Base-by-base conservation (phyloP, 164 flowering plant genomes). In the Chloranthus sessilifolius region DNA sequence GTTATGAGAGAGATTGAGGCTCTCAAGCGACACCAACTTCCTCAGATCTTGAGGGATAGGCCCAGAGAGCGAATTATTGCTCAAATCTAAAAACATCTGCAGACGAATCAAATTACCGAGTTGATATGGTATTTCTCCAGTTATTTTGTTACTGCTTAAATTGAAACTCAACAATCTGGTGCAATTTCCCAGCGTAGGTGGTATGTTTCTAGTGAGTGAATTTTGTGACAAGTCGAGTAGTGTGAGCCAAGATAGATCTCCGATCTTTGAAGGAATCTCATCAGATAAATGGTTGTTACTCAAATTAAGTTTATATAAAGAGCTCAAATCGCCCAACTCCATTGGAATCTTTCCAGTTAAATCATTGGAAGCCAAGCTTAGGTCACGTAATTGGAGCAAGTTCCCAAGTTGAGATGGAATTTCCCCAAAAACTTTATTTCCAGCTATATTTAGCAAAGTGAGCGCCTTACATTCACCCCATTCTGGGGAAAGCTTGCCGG, bases 51-150 rank as follows among this genome's bases (percentile, higher is more conserved):
- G 37, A 10, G 88, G 82, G 2, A 84, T 74, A 7, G 43, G 1
- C 38, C 88, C 85, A 4, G 73, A 56, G 11, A 84, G 58, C 0
- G 55, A 65, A 52, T 84, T 84, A 55, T 63, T 46, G 63, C 88
- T 81, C 7, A 81, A 69, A 41, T 84, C 88, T 37, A 83, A 41
- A 34, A 56, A 8, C 26, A 8, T 20, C 60, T 67, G 75, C 57
- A 81, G 23, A 0, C n/a, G 6, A 1, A 28, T 14, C 36, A 79
- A 55, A 53, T 76, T 72, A 1, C 78, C 74, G 0, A 81, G 65
- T 46, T 72, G 65, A 0, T 24, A 8, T 7, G 88, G 82, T 34
- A 78, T 76, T 17, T 43, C 38, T 10, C 88, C 84, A 42, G 21
- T 11, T 6, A 42, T 11, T 21, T 10, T 2, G 54, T 82, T 82